Base-by-base conservation (phyloP, 371 early-diverging fungal species). In the Syncephalastrum monosporum region DNA sequence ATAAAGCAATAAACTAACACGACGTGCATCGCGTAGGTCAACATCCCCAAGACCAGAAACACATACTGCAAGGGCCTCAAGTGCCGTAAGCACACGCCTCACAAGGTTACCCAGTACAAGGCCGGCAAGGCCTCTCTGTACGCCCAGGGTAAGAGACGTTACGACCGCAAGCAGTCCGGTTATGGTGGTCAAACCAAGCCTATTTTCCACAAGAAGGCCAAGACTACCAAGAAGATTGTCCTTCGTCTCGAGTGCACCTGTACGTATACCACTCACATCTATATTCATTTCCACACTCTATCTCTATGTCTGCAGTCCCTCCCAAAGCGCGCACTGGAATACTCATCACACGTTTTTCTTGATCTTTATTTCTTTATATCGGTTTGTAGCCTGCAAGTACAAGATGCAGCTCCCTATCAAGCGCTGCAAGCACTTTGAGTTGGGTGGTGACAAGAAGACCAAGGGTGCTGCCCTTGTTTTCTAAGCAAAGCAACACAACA, bases 161-260 rank as follows among this genome's bases (percentile, higher is more conserved):
- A 71, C 62, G 71, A 71, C 55, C 71, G 92, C 68, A 95, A 95
- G 85, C 94, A 94, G 78, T 84, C 84, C 61, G 95, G 94, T 78
- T 93, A 90, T 84, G 99, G 99, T 91, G 99, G 99, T 86, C 99
- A 99, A 86, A 98, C 97, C 81, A 99, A 97, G 91, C 99, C 99
- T 73, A 93, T 96, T 61, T 91, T 91, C 88, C 90, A 89, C 87
- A 91, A 91, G 86, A 84, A 84, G 65, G 97, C 96, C 77, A 97
- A 96, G 90, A 97, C 97, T 69, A 98, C 98, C 82, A 99, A 98
- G 91, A 99, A 99, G 92, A 85, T 98, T 73, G 97, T 97, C 54
- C 88, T 99, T 64, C 95, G 98, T 88, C 82, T 99, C 51, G 98
- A 98, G 84, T 99, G 99, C 88, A 92, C 90, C 66, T 89, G 60